Evolutionary conservation across 2,329 filamentous ascomycete genomes (phyloP).

Genomic region (Neonectria coccinea): DNA sequence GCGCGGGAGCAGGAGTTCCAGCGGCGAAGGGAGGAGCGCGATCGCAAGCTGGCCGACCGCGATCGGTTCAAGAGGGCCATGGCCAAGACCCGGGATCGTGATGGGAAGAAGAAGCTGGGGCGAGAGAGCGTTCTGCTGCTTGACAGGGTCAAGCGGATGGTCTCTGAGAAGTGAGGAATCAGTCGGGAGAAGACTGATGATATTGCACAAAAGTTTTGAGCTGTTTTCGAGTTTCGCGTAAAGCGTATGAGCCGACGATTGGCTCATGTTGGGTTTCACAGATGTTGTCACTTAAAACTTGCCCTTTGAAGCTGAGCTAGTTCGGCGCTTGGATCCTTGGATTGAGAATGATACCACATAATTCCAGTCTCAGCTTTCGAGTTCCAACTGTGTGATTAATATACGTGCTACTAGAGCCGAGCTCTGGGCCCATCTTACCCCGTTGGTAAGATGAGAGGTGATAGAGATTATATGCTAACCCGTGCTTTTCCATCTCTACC

Average conservation of each 20-base stretch:
- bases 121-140: slow-evolving; percentile 83
- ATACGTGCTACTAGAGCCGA: slow-evolving; percentile 10
- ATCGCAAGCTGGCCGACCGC: slow-evolving; percentile 73
- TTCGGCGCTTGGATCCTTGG: neutral
- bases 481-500: neutral
- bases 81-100: slow-evolving; percentile 79
- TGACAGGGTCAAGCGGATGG: slow-evolving; percentile 80
- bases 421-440: neutral
- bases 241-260: neutral
- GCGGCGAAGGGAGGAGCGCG: slow-evolving; percentile 70
- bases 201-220: neutral
- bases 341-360: slow-evolving; percentile 16
- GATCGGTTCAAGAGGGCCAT: slow-evolving; percentile 74
- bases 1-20: slow-evolving; percentile 56
- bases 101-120: slow-evolving; percentile 83
- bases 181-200: neutral
- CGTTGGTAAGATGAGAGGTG: neutral
- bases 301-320: neutral
- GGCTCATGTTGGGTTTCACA: neutral
- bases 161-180: slow-evolving; percentile 55
- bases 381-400: neutral
- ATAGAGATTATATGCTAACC: neutral
- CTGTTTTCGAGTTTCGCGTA: neutral
- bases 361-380: slow-evolving; percentile 6
- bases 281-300: neutral